Evolutionary conservation across 169 alveolate species (phyloP).

Genomic region (Plasmodium knowlesi): DNA sequence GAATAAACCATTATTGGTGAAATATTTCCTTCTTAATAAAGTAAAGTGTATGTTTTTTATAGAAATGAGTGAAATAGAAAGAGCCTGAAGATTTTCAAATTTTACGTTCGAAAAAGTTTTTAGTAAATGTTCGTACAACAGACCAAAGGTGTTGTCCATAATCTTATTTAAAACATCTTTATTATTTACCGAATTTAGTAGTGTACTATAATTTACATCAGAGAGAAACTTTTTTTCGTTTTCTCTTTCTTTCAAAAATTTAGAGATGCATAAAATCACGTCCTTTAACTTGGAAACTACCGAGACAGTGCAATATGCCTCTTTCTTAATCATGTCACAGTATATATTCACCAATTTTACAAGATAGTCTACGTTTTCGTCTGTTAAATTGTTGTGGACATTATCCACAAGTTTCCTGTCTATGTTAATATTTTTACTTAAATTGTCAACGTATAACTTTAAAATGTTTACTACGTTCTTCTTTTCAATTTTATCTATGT

Average conservation of each 20-base stretch:
- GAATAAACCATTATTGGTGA: conserved; percentile 29
- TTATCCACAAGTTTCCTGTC: conserved; percentile 21
- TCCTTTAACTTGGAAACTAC: conserved; percentile 35
- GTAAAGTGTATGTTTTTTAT: conserved; percentile 41
- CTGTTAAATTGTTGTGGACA: conserved; percentile 51
- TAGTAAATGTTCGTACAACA: conserved; percentile 58
- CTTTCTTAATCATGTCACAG: conserved; percentile 47
- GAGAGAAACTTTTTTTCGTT: conserved; percentile 6
- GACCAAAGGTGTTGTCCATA: conserved; percentile 24
- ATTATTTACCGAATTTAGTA: conserved; percentile 57
- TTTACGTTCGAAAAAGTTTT: conserved; percentile 22
- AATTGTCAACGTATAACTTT: conserved; percentile 67
- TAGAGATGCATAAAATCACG: conserved; percentile 23
- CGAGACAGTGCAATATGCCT: conserved; percentile 8
- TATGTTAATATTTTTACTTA: conserved; percentile 27
- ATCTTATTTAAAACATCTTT: conserved; percentile 45
- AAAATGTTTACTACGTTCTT: conserved; percentile 46
- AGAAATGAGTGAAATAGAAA: conserved; percentile 65
- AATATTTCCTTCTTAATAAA: conserved; percentile 30
- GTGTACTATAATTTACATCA: conserved; percentile 49
- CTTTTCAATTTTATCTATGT: conserved; percentile 48
- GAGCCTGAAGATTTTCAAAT: conserved; percentile 57
- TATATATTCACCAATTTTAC: conserved; percentile 46
- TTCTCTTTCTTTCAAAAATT: conserved; percentile 10
- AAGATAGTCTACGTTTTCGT: conserved; percentile 43